Evolutionary conservation across 805 yeast genomes (phyloP), one percentile per base, ranked within the genome.

Genomic region (Wickerhamomyces rabaulensis): DNA sequence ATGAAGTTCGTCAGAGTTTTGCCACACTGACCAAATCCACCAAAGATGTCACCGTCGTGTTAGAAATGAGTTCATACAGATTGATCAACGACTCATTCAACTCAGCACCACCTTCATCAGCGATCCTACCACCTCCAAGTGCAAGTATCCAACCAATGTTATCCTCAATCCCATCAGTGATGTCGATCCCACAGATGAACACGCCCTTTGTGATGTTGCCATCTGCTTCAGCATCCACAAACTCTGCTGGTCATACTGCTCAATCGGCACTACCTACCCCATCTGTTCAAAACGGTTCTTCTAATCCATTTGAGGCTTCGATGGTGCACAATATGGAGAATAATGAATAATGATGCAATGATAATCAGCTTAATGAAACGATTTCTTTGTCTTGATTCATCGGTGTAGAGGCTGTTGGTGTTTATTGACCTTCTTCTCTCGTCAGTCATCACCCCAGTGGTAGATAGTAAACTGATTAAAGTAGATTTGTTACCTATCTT

Each of bases 31-130:
- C 97, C 0, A 81, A 88, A 53, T 86, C 91, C 3, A 88, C 97
- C 4, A 92, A 92, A 58, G 98, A 92, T 59, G 85, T 92, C 15
- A 90, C 97, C 0, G 82, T 88, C n/a, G 73, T 87, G 55, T 67
- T 91, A 39, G 97, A 91, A 61, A 72, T 76, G 37, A 79, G 85
- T 49, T 71, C 83, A 16, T 78, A 74, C 60, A 67, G 71, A 46
- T 41, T 60, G 45, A 56, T 60, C 37, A 60, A 60, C 42, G 64
- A 60, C 27, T 43, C 57, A 0, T 47, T 52, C 31, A 39, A 44
- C 41, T 43, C 56, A 6, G 35, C 56, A 15, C 26, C 46, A 7
- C 57, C 62, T 12, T 13, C 55, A n/a, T 48, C 53, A 17, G 22
- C 56, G 9, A 44, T 48, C 3, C 43, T 42, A 19, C 45, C 47